Percentiles rank a stretch among this genome's conserved stretches.
phyloP scores from a whole-genome alignment of 257 asterid species.

The Ocimum tenuiflorum region DNA sequence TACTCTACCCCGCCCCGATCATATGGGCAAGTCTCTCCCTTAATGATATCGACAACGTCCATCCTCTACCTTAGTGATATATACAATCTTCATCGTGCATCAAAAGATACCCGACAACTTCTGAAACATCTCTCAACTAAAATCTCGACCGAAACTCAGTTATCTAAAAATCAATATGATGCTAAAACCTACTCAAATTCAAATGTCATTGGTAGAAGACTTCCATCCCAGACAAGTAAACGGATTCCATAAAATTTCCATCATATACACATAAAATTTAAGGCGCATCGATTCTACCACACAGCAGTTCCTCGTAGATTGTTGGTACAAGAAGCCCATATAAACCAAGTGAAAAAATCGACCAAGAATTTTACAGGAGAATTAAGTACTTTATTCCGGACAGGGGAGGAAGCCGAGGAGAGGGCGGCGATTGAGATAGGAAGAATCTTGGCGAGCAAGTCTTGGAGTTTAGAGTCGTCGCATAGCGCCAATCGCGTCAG shows the following conservation, averaged over 20 bases:
- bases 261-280: not conserved
- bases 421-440: constrained; percentile 85
- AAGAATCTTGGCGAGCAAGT: constrained; percentile 83
- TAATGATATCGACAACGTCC: not conserved
- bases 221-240: not conserved
- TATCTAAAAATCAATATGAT: not conserved
- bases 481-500: constrained; percentile 89
- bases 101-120: constrained; percentile 10
- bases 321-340: not conserved
- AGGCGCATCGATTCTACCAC: not conserved
- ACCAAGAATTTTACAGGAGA: not conserved
- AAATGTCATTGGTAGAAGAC: constrained; percentile 5
- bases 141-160: not conserved
- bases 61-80: not conserved
- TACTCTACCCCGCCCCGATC: too few relatives aligned
- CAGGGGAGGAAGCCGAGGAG: constrained; percentile 47
- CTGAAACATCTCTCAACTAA: not conserved
- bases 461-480: constrained; percentile 80
- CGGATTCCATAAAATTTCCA: not conserved
- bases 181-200: not conserved
- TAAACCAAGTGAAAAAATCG: not conserved
- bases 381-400: constrained; percentile 70
- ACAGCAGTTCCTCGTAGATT: not conserved
- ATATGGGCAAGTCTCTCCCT: too few relatives aligned
- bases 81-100: not conserved